These are phyloP conservation scores for Geoglossum cookeanum DNA, from an alignment of 2,329 filamentous ascomycete species.

Conservation along the genomic window DNA sequence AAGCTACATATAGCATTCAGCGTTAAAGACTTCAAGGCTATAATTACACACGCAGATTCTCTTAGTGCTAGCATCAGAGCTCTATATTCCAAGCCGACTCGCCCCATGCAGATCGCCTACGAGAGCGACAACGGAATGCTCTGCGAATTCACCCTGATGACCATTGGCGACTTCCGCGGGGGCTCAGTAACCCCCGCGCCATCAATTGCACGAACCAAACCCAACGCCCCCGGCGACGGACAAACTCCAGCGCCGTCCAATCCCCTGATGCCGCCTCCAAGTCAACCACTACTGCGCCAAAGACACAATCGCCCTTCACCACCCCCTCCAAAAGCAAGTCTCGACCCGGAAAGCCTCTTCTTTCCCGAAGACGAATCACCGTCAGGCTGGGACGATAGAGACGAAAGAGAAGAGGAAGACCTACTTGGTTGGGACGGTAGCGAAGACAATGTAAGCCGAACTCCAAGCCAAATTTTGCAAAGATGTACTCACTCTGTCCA, in stretches of 20 bases:
- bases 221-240: slow-evolving; percentile 16
- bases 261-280: slow-evolving; percentile 7
- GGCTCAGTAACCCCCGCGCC: slow-evolving; percentile 19
- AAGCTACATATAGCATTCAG: slow-evolving; percentile 63
- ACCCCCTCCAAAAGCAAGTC: slow-evolving; percentile 31
- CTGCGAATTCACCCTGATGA: slow-evolving; percentile 70
- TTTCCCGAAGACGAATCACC: slow-evolving; percentile 50
- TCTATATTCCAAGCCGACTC: slow-evolving; percentile 49
- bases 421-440: slow-evolving; percentile 59
- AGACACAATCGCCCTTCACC: slow-evolving; percentile 15
- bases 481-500: not conserved
- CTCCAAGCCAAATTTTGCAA: not conserved
- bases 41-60: slow-evolving; percentile 55
- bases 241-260: slow-evolving; percentile 12
- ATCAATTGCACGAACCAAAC: slow-evolving; percentile 21
- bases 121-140: slow-evolving; percentile 41
- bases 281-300: slow-evolving; percentile 8
- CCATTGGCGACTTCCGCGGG: slow-evolving; percentile 42
- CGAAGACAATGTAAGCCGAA: slow-evolving; percentile 34
- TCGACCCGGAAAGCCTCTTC: slow-evolving; percentile 50
- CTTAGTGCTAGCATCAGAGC: slow-evolving; percentile 47
- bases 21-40: slow-evolving; percentile 67
- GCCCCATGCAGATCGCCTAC: slow-evolving; percentile 56
- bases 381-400: slow-evolving; percentile 50
- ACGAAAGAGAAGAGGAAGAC: slow-evolving; percentile 42